These are phyloP conservation scores for Nakaseomyces nivariensis DNA, from an alignment of 1,139 yeast genomes.

Conservation along the genomic window DNA sequence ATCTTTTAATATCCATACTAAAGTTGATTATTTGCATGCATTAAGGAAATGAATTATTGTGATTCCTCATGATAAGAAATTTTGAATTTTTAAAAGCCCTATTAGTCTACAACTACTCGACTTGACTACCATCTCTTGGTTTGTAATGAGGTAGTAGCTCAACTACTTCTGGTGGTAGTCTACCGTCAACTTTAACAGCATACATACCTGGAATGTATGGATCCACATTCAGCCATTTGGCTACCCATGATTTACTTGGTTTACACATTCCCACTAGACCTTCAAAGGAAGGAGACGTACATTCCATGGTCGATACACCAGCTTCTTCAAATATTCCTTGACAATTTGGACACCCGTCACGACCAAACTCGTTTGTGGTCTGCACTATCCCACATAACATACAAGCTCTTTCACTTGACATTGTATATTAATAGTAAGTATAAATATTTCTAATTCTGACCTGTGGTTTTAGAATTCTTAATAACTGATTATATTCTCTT, in stretches of 20 bases:
- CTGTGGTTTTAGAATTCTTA: background rate
- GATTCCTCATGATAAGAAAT: background rate
- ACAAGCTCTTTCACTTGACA: slow-evolving; percentile 78
- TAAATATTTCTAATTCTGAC: background rate
- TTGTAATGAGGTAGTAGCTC: slow-evolving; percentile 71
- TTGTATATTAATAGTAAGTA: background rate
- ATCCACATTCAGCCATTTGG: slow-evolving; percentile 90
- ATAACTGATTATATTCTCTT: background rate
- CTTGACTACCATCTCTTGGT: slow-evolving; percentile 94
- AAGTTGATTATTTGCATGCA: background rate
- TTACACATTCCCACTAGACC: slow-evolving; percentile 89
- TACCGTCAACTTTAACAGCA: slow-evolving; percentile 90
- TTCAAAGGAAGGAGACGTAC: slow-evolving; percentile 94
- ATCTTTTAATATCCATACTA: background rate
- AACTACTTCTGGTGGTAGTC: slow-evolving; percentile 77
- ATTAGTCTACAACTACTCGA: slow-evolving; percentile 39
- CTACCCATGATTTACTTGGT: slow-evolving; percentile 89
- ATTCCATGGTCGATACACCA: slow-evolving; percentile 79
- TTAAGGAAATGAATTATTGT: background rate
- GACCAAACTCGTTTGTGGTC: slow-evolving; percentile 47
- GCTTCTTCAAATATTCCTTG: slow-evolving; percentile 74
- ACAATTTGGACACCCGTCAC: slow-evolving; percentile 95
- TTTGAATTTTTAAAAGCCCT: too few relatives aligned
- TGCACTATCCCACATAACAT: slow-evolving; percentile 94
- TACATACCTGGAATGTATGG: slow-evolving; percentile 83